Percentiles rank a stretch among this genome's conserved stretches.
phyloP scores from a whole-genome alignment of 805 yeast species.

The Yarrowia osloensis region DNA sequence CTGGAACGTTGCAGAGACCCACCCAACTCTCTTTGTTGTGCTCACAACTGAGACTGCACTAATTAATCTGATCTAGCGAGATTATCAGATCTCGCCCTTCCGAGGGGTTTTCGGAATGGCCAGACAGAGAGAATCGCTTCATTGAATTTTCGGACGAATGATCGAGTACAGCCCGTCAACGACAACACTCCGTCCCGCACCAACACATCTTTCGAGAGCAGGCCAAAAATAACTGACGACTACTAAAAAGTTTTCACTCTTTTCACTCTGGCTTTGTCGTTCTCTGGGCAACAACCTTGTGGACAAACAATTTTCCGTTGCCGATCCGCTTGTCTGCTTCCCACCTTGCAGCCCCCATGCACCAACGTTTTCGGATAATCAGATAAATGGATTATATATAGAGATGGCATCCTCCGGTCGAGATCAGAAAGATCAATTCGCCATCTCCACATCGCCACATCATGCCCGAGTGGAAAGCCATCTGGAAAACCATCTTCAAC shows the following conservation, averaged over 20 bases:
- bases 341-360: neutral
- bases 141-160: too few species aligned
- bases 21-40: neutral
- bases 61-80: neutral
- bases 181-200: too few species aligned
- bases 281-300: neutral
- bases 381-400: neutral
- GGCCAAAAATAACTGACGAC: neutral
- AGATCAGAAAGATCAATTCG: neutral
- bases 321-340: neutral
- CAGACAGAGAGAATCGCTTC: too few species aligned
- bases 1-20: neutral
- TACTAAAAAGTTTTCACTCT: neutral
- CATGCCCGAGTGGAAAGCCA: neutral
- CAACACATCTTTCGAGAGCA: too few species aligned
- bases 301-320: neutral
- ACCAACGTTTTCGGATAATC: constrained; percentile 11
- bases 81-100: too few species aligned
- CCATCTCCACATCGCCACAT: neutral
- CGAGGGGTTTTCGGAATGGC: too few species aligned
- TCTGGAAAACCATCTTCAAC: constrained; percentile 27
- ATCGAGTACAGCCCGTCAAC: too few species aligned
- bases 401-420: neutral
- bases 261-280: neutral
- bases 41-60: neutral